A percentile compares a stretch with the other conserved stretches of the same genome.
Evolutionary conservation across 1,284 basidiomycete species (phyloP).

Genomic region (Heterobasidion irregulare): DNA sequence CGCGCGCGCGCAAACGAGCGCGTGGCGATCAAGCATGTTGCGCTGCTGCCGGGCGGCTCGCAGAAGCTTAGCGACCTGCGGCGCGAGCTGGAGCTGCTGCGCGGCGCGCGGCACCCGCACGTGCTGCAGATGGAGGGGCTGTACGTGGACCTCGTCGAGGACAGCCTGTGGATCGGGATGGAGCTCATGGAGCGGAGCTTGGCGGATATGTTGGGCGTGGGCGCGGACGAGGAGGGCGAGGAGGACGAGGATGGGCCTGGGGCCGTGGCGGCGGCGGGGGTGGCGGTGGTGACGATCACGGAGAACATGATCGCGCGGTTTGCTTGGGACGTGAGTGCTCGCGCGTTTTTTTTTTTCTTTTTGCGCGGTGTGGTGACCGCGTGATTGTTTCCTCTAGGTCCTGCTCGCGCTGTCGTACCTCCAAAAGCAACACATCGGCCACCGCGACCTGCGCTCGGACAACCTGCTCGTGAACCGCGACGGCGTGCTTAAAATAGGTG

Average conservation of each 20-base stretch:
- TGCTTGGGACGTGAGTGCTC: conserved; percentile 56
- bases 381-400: conserved; percentile 29
- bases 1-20: conserved; percentile 18
- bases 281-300: conserved; percentile 33
- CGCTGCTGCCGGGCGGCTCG: conserved; percentile 46
- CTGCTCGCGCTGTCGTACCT: conserved; percentile 57
- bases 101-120: conserved; percentile 46
- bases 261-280: conserved; percentile 37
- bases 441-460: conserved; percentile 74
- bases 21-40: conserved; percentile 64
- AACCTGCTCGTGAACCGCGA: conserved; percentile 61
- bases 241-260: conserved; percentile 26
- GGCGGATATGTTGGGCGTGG: conserved; percentile 55
- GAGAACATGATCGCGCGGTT: conserved; percentile 65
- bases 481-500: conserved; percentile 69
- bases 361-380: background rate
- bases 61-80: conserved; percentile 55
- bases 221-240: conserved; percentile 39
- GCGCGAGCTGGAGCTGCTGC: conserved; percentile 51
- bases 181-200: conserved; percentile 79
- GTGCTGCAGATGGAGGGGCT: conserved; percentile 57
- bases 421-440: conserved; percentile 55
- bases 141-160: conserved; percentile 58
- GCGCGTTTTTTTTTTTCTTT: conserved; percentile 5
- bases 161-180: conserved; percentile 76